Conservation (phyloP, 371 early-diverging fungal species). For the Mucor circinelloides region DNA sequence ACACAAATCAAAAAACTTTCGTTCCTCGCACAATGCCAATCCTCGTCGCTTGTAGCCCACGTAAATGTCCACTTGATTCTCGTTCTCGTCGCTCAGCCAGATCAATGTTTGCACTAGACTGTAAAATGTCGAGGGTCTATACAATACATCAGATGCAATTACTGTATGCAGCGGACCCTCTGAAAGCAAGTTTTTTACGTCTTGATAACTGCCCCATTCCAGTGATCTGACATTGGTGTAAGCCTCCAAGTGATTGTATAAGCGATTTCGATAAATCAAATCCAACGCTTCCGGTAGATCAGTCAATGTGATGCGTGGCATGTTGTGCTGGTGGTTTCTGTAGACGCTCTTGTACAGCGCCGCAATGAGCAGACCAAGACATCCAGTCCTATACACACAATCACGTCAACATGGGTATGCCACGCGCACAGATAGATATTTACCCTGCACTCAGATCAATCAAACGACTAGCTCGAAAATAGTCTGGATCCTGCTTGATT, state of each 20-base stretch:
- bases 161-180: slow-evolving; percentile 39
- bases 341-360: slow-evolving; percentile 7
- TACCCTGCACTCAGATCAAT: slow-evolving; percentile 56
- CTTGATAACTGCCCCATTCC: slow-evolving; percentile 34
- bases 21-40: slow-evolving; percentile 27
- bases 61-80: slow-evolving; percentile 27
- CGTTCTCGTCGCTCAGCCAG: slow-evolving; percentile 30
- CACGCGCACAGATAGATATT: slow-evolving; percentile 33
- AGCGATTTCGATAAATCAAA: slow-evolving; percentile 36
- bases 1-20: slow-evolving; percentile 36
- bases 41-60: slow-evolving; percentile 51
- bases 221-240: slow-evolving; percentile 21
- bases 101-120: slow-evolving; percentile 45
- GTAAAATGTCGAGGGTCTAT: slow-evolving; percentile 44
- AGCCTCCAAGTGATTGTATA: slow-evolving; percentile 21
- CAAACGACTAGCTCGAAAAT: slow-evolving; percentile 24
- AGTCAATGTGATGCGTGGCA: slow-evolving; percentile 31
- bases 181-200: slow-evolving; percentile 10
- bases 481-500: slow-evolving; percentile 25
- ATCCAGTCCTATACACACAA: slow-evolving; percentile 33
- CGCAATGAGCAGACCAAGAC: slow-evolving; percentile 24
- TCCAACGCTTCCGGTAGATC: slow-evolving; percentile 50
- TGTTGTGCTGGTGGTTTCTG: not conserved
- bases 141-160: slow-evolving; percentile 62
- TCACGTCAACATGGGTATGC: not conserved